Conservation (phyloP, 2,329 filamentous ascomycete genomes). For the Mollisia scopiformis region DNA sequence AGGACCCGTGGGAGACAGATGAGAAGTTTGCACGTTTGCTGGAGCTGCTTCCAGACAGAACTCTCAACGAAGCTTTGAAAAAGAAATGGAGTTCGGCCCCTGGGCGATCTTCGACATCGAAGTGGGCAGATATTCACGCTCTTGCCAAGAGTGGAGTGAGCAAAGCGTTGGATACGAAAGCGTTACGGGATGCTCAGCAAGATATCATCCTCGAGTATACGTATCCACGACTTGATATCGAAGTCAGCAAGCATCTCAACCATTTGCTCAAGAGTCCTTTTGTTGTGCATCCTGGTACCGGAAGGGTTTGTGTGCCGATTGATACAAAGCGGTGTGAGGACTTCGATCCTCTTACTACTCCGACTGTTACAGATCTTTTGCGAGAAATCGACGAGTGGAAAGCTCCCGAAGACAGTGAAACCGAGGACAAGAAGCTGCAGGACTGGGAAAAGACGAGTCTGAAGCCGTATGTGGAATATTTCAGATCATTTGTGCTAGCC, state of each 20-base stretch:
- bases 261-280: conserved; percentile 98
- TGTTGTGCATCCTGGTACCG: conserved; percentile 93
- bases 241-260: conserved; percentile 97
- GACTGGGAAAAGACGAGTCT: conserved; percentile 98
- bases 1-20: conserved; percentile 79
- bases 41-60: conserved; percentile 79
- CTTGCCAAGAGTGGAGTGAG: conserved; percentile 77
- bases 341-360: conserved; percentile 88
- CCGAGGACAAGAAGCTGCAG: conserved; percentile 56
- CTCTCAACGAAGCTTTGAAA: conserved; percentile 75
- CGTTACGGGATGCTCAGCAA: conserved; percentile 87
- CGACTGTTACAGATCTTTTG: conserved; percentile 82
- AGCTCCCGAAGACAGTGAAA: conserved; percentile 45
- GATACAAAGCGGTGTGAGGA: conserved; percentile 73
- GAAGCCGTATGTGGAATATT: conserved; percentile 90
- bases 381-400: conserved; percentile 86
- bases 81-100: conserved; percentile 91
- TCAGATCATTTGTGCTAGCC: conserved; percentile 77
- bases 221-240: conserved; percentile 93
- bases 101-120: conserved; percentile 73
- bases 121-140: conserved; percentile 93
- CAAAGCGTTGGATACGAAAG: conserved; percentile 71
- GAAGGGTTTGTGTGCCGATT: conserved; percentile 93
- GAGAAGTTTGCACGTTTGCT: conserved; percentile 79
- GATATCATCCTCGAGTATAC: conserved; percentile 97